phyloP scores from a whole-genome alignment of 2,329 filamentous ascomycete species.

The Trichoderma semiorbis region DNA sequence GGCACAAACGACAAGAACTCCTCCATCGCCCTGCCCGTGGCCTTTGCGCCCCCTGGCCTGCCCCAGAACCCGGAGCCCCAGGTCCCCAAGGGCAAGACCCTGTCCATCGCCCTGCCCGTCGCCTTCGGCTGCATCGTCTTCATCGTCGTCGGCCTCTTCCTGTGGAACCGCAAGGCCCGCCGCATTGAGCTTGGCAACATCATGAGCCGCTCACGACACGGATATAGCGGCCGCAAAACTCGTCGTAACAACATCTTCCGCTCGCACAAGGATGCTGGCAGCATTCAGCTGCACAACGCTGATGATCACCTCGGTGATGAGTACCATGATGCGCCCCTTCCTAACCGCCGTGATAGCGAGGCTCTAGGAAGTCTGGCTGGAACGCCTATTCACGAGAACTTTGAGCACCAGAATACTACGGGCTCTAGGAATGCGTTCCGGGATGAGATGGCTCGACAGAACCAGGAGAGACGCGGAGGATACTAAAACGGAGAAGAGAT shows the following conservation, averaged over 20 bases:
- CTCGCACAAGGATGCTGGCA: slow-evolving; percentile 28
- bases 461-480: slow-evolving; percentile 34
- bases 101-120: slow-evolving; percentile 52
- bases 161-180: slow-evolving; percentile 54
- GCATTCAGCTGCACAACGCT: slow-evolving; percentile 41
- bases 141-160: slow-evolving; percentile 51
- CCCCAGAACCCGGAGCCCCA: slow-evolving; percentile 37
- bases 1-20: slow-evolving; percentile 36
- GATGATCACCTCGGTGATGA: slow-evolving; percentile 18
- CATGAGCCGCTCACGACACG: slow-evolving; percentile 44
- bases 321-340: slow-evolving; percentile 24
- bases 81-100: slow-evolving; percentile 36
- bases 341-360: slow-evolving; percentile 41
- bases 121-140: slow-evolving; percentile 47
- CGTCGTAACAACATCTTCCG: slow-evolving; percentile 36
- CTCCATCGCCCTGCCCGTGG: slow-evolving; percentile 42
- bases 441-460: slow-evolving; percentile 49
- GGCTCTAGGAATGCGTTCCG: slow-evolving; percentile 44
- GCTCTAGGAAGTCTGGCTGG: slow-evolving; percentile 48
- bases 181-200: slow-evolving; percentile 50
- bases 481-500: background rate
- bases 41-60: slow-evolving; percentile 31
- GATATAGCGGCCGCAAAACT: slow-evolving; percentile 41
- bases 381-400: slow-evolving; percentile 43
- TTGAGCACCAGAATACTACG: slow-evolving; percentile 36